Percentiles rank a stretch among this genome's conserved stretches.
These are phyloP conservation scores for Magnolia sinica DNA, from an alignment of 164 flowering plant species.

Conservation along the genomic window DNA sequence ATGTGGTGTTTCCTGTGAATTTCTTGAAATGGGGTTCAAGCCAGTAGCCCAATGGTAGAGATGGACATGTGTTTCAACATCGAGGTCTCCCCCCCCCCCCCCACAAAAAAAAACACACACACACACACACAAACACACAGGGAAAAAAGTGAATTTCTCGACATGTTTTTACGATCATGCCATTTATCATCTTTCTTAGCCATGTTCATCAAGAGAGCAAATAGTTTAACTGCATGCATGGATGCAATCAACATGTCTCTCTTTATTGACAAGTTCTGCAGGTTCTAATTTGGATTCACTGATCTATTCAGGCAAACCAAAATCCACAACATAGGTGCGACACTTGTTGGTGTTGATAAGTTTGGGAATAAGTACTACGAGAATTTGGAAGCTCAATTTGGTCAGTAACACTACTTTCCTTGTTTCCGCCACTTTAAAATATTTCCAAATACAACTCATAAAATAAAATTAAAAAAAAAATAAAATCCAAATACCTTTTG, in stretches of 20 bases:
- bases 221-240: neutral
- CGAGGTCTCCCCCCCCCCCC: too few species aligned
- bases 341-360: conserved; percentile 83
- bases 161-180: neutral
- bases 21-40: too few species aligned
- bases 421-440: neutral
- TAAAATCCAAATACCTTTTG: neutral
- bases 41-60: too few species aligned
- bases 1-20: too few species aligned
- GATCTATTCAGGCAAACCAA: conserved; percentile 78
- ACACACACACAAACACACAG: too few species aligned
- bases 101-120: too few species aligned
- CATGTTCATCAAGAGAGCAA: neutral
- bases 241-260: neutral
- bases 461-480: too few species aligned
- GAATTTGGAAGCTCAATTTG: conserved; percentile 57
- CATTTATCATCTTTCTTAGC: neutral
- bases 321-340: conserved; percentile 92
- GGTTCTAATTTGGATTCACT: conserved; percentile 1
- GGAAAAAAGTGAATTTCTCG: neutral
- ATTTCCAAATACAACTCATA: too few species aligned
- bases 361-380: conserved; percentile 90
- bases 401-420: conserved; percentile 28
- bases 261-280: neutral
- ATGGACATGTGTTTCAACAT: too few species aligned